A percentile compares a stretch with the other conserved stretches of the same genome.
Evolutionary conservation across 805 yeast genomes (phyloP).

Genomic region (Schwanniomyces polymorphus): DNA sequence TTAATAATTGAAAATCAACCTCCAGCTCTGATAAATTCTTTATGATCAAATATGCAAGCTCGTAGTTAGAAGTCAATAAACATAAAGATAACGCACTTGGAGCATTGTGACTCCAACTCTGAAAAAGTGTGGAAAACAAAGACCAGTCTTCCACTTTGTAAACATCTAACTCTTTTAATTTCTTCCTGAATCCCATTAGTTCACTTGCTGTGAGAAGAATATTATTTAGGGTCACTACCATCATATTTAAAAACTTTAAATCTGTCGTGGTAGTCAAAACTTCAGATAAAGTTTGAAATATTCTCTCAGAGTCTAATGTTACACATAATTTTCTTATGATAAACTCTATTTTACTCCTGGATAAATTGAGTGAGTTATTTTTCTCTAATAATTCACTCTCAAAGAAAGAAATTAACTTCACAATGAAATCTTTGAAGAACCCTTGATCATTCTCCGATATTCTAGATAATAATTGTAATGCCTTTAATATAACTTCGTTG

Average conservation of each 20-base stretch:
- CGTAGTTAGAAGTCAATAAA: constrained; percentile 82
- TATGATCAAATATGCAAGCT: constrained; percentile 79
- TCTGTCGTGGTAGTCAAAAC: constrained; percentile 57
- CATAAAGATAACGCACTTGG: constrained; percentile 87
- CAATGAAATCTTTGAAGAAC: constrained; percentile 74
- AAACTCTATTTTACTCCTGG: constrained; percentile 57
- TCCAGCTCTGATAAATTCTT: constrained; percentile 82
- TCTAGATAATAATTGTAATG: constrained; percentile 68
- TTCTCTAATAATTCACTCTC: constrained; percentile 50
- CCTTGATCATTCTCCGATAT: constrained; percentile 75
- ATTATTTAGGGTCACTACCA: constrained; percentile 85
- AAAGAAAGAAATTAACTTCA: constrained; percentile 67
- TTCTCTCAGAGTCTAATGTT: constrained; percentile 76
- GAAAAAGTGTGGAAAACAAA: constrained; percentile 74
- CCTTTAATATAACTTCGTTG: constrained; percentile 75
- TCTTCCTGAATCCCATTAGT: constrained; percentile 63
- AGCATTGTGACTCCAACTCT: constrained; percentile 89
- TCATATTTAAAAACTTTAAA: constrained; percentile 68
- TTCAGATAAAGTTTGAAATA: constrained; percentile 76
- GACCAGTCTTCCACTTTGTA: constrained; percentile 58
- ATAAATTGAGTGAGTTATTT: constrained; percentile 1
- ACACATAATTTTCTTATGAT: constrained; percentile 82
- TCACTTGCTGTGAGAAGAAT: constrained; percentile 87
- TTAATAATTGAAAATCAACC: constrained; percentile 70
- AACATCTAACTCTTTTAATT: constrained; percentile 56